These are phyloP conservation scores for Ogataea trehaloabstinens DNA, from an alignment of 805 yeast species.

Conservation along the genomic window DNA sequence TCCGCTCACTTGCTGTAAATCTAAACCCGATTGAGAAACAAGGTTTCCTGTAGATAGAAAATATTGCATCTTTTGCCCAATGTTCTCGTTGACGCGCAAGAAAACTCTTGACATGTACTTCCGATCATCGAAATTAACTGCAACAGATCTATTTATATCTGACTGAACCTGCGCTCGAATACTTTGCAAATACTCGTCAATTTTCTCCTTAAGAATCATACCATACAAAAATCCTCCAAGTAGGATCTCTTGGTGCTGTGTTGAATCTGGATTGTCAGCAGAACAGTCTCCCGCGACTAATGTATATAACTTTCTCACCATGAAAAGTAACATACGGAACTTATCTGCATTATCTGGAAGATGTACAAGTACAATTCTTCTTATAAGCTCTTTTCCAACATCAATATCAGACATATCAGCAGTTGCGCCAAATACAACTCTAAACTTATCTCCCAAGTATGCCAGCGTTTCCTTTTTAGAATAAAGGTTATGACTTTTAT, in stretches of 20 bases:
- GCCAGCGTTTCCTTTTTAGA: conserved; percentile 89
- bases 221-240: conserved; percentile 96
- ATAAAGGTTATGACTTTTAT: conserved; percentile 74
- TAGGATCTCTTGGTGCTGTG: conserved; percentile 96
- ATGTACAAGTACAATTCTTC: conserved; percentile 87
- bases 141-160: conserved; percentile 75
- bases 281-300: conserved; percentile 95
- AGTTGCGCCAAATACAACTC: conserved; percentile 87
- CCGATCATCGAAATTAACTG: conserved; percentile 80
- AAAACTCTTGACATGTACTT: conserved; percentile 81
- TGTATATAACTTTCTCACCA: conserved; percentile 93
- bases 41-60: conserved; percentile 96
- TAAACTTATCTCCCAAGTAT: conserved; percentile 91
- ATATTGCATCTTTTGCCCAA: conserved; percentile 91
- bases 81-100: conserved; percentile 80
- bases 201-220: conserved; percentile 93
- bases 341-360: conserved; percentile 72
- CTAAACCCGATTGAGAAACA: conserved; percentile 95
- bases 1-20: conserved; percentile 96
- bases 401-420: conserved; percentile 86
- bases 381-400: conserved; percentile 82
- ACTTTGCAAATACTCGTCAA: conserved; percentile 83
- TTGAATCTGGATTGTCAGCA: conserved; percentile 98
- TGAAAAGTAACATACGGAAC: conserved; percentile 82
- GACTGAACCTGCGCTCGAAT: conserved; percentile 72